These are phyloP conservation scores for Cadophora sp. DNA, from an alignment of 2,329 filamentous ascomycete species.

Conservation along the genomic window DNA sequence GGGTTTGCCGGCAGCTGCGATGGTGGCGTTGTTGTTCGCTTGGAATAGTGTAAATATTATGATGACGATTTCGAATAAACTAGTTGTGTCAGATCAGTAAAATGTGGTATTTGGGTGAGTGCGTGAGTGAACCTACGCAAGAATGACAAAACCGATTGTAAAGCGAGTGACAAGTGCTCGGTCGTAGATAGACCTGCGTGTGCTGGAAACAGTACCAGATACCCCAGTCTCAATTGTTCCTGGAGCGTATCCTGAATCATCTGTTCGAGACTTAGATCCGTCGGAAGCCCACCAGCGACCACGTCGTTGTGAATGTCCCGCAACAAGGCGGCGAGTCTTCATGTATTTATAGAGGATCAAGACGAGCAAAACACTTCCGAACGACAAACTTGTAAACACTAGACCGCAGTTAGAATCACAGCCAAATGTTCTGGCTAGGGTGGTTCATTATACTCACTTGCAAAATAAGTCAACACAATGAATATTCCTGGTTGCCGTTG, in stretches of 20 bases:
- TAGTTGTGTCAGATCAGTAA: constrained; percentile 25
- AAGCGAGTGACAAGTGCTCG: constrained; percentile 54
- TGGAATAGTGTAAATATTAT: constrained; percentile 49
- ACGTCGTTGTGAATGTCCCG: constrained; percentile 42
- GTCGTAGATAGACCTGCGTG: constrained; percentile 51
- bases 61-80: constrained; percentile 49
- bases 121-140: constrained; percentile 41
- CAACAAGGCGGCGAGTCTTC: constrained; percentile 46
- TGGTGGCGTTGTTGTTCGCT: constrained; percentile 43
- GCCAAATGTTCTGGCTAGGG: neutral
- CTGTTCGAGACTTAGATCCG: constrained; percentile 30
- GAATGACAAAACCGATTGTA: constrained; percentile 51
- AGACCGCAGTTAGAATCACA: constrained; percentile 15
- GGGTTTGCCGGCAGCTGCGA: constrained; percentile 41
- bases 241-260: neutral
- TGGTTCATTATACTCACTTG: constrained; percentile 44
- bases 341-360: constrained; percentile 52
- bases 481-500: constrained; percentile 42
- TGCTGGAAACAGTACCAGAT: constrained; percentile 22
- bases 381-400: constrained; percentile 51
- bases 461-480: constrained; percentile 48
- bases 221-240: constrained; percentile 25
- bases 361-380: constrained; percentile 48
- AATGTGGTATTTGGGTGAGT: neutral
- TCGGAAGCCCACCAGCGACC: constrained; percentile 40